Base-by-base conservation (phyloP, 352 stramenopile species). In the Phytophthora foliorum region DNA sequence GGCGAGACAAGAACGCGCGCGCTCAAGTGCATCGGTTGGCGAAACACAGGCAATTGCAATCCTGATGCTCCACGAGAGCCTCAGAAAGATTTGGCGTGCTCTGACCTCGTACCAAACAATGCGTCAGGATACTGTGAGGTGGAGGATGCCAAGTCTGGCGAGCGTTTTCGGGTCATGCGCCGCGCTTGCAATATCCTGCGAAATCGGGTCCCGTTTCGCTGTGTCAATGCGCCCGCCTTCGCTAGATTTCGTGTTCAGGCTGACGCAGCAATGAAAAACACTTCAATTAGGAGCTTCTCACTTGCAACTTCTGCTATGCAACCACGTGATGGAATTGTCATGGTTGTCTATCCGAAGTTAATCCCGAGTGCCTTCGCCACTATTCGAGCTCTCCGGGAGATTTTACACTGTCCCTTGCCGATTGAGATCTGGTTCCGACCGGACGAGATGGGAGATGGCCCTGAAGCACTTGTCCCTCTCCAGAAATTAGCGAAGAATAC, bases 391-490 rank as follows among this genome's bases (percentile, higher is more conserved):
- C 56, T 79, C 48, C 46, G 64, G 29, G 21, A 80, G 1, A 38
- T 55, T 14, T 62, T 81, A 22, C 54, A 54, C 13, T 91, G 78
- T 32, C 36, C 41, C 10, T 52, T 91, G 34, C 82, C 80, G 2
- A 82, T 91, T 48, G 82, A 90, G 32, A 63, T 90, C n/a, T 90
- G 82, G 82, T 89, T 71, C 46, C 57, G 72, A n/a, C 55, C 50
- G 4, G 65, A 78, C 10, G 80, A 89, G 48, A 63, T 86, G 45
- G 38, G 55, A 17, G 8, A 52, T 10, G 51, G 41, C 6, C 38
- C 53, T 17, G 16, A 62, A 13, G 39, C 57, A 11, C 46, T 76
- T 14, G 49, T 45, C 11, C 36, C 51, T 17, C 38, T 87, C 2
- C 25, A 77, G 4, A 27, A 51, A 14, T 57, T 89, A 4, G 45